Evolutionary conservation across 1,284 basidiomycete species (phyloP).

Genomic region (Fomitopsis pinicola): DNA sequence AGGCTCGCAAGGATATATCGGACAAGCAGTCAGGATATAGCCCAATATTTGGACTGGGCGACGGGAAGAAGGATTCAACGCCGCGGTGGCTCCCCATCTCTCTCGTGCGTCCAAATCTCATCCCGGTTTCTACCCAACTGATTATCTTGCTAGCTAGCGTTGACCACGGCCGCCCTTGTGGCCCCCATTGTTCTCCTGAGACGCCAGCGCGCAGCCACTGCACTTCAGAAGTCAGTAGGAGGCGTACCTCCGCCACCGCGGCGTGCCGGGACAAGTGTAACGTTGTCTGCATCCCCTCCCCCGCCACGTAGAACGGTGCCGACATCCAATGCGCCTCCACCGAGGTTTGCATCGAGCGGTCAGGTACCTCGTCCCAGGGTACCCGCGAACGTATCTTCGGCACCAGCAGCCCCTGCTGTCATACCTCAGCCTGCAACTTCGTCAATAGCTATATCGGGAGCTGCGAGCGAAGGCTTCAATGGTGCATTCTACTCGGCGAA

Average conservation of each 20-base stretch:
- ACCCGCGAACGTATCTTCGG: background rate
- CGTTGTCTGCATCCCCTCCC: background rate
- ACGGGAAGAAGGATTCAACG: background rate
- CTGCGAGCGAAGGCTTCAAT: slow-evolving; percentile 32
- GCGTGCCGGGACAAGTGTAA: background rate
- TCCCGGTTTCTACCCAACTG: background rate
- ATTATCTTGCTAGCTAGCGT: slow-evolving; percentile 25
- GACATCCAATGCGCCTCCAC: background rate
- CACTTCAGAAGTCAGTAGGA: slow-evolving; percentile 14
- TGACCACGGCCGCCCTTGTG: slow-evolving; percentile 33
- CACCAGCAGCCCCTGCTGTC: background rate
- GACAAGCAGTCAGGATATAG: background rate
- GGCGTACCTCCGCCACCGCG: slow-evolving; percentile 28
- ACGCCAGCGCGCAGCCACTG: slow-evolving; percentile 23
- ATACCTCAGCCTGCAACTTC: background rate
- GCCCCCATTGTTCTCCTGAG: slow-evolving; percentile 32
- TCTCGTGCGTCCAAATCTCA: slow-evolving; percentile 1
- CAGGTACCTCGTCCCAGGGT: background rate
- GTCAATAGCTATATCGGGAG: background rate
- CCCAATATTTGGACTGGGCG: slow-evolving; percentile 2
- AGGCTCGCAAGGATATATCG: background rate
- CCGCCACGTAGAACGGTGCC: background rate
- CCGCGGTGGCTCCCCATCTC: slow-evolving; percentile 9
- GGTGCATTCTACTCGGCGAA: slow-evolving; percentile 37
- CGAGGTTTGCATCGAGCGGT: background rate